Base-by-base conservation (phyloP, 1,284 basidiomycete genomes). In the Dichomitus squalens region DNA sequence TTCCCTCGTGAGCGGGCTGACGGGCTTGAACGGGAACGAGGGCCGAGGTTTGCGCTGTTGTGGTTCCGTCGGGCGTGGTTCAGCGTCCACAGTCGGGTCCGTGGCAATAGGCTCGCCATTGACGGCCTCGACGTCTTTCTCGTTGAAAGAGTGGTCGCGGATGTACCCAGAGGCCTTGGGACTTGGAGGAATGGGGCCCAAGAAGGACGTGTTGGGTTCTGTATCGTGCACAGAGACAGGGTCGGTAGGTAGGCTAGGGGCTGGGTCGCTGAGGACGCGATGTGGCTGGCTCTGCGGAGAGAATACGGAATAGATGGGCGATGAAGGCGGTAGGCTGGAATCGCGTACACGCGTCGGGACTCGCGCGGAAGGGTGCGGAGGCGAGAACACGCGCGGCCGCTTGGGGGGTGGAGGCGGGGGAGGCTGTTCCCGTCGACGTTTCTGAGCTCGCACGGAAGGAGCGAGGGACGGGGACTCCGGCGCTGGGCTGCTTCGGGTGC, bases 281-380 rank as follows among this genome's bases (percentile, higher is more conserved):
- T 14, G 46, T 20, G 3, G 36, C 20, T 1, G 7, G 21, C 35
- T 20, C 44, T 38, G 39, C 14, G 53, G 49, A 5, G 53, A 41
- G 6, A n/a, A 23, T 7, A 34, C 36, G 27, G 47, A 38, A 33
- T n/a, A 23, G 25, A 50, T 21, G 23, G 54, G 54, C 9, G 54
- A 55, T 23, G 54, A 55, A 2, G 54, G 54, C 33, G 54, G 54
- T 16, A 55, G 54, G 14, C 40, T 49, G 4, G 54, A 55, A 33
- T 55, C 23, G 2, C 34, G 53, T 20, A 44, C 23, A 7, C 27
- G 27, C 25, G 40, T 12, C 16, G 8, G 14, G 7, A 5, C 29
- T 31, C 29, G 12, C 1, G 18, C 9, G 18, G 44, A 18, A 20
- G 44, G 5, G 6, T 16, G 11, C 16, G 29, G 7, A 20, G 31